Percentiles rank a stretch among this genome's conserved stretches.
Evolutionary conservation across 768 basidiomycete species (phyloP).

Genomic region (Trametes cingulata): DNA sequence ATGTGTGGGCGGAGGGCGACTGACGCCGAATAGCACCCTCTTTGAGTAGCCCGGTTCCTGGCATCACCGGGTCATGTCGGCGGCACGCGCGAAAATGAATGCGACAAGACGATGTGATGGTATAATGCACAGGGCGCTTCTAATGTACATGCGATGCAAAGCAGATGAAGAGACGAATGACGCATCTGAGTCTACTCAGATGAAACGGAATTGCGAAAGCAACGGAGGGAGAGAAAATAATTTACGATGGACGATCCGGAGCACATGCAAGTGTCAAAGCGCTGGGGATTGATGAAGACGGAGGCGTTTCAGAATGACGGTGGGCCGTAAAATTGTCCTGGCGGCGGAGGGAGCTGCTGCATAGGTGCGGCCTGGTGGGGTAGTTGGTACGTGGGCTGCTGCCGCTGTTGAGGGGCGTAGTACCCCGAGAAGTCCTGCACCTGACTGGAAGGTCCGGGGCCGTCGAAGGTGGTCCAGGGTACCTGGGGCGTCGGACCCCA

Average conservation of each 20-base stretch:
- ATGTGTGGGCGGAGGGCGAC: too few relatives aligned
- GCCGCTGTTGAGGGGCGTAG: slow-evolving; percentile 5
- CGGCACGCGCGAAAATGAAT: too few relatives aligned
- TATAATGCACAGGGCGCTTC: too few relatives aligned
- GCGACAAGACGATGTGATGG: too few relatives aligned
- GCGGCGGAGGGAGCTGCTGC: not conserved
- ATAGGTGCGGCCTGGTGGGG: not conserved
- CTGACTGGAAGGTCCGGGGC: not conserved
- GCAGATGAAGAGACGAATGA: too few relatives aligned
- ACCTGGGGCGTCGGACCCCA: slow-evolving; percentile 3
- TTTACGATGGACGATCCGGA: not conserved
- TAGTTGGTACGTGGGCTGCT: not conserved
- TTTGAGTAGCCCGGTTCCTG: too few relatives aligned
- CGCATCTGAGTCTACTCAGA: too few relatives aligned
- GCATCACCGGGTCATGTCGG: too few relatives aligned
- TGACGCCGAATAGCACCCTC: too few relatives aligned
- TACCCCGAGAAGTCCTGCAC: not conserved
- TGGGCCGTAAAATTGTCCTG: slow-evolving; percentile 3
- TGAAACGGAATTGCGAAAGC: too few relatives aligned
- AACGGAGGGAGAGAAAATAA: too few relatives aligned
- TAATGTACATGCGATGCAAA: too few relatives aligned
- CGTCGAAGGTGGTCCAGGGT: not conserved
- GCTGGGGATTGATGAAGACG: not conserved
- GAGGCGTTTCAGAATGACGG: not conserved
- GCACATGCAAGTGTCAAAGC: not conserved